Percentiles rank a stretch among this genome's conserved stretches.
These are phyloP conservation scores for Candida pini DNA, from an alignment of 805 yeast genomes.

Conservation along the genomic window DNA sequence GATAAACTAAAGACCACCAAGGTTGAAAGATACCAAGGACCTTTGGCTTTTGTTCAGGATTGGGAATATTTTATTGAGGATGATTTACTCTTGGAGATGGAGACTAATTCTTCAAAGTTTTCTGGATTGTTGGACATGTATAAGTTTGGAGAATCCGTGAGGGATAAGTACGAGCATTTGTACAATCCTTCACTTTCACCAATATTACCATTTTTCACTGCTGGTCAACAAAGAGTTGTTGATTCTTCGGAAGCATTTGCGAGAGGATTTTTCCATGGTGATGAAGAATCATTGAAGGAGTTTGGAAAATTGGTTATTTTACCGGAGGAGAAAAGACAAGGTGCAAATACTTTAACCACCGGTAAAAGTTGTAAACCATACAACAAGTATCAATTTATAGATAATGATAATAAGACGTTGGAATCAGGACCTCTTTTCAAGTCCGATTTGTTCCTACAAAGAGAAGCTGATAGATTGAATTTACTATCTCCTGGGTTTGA, in stretches of 20 bases:
- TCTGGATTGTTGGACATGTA: slow-evolving; percentile 47
- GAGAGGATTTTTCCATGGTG: slow-evolving; percentile 43
- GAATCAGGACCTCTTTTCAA: slow-evolving; percentile 10
- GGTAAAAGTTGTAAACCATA: slow-evolving; percentile 38
- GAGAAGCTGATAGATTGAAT: slow-evolving; percentile 55
- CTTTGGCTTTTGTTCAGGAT: slow-evolving; percentile 47
- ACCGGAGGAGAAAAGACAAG: slow-evolving; percentile 41
- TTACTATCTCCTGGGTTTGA: slow-evolving; percentile 48
- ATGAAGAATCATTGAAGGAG: slow-evolving; percentile 32
- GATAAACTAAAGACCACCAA: slow-evolving; percentile 32
- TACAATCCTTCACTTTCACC: slow-evolving; percentile 28
- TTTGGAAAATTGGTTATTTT: slow-evolving; percentile 35
- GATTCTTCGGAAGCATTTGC: slow-evolving; percentile 53
- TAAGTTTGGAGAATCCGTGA: slow-evolving; percentile 43
- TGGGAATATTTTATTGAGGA: slow-evolving; percentile 41
- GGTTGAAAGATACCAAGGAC: slow-evolving; percentile 37
- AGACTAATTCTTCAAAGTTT: slow-evolving; percentile 45
- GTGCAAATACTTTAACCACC: slow-evolving; percentile 59
- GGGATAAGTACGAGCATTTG: slow-evolving; percentile 44
- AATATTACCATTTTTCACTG: slow-evolving; percentile 51
- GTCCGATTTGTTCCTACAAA: slow-evolving; percentile 35
- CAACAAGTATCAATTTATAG: slow-evolving; percentile 17
- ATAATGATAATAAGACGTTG: background rate
- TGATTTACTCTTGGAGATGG: slow-evolving; percentile 34
- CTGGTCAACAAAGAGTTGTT: slow-evolving; percentile 49